Percentiles rank a stretch among this genome's conserved stretches.
phyloP scores from a whole-genome alignment of 345 rosid species.

The Hevea brasiliensis region DNA sequence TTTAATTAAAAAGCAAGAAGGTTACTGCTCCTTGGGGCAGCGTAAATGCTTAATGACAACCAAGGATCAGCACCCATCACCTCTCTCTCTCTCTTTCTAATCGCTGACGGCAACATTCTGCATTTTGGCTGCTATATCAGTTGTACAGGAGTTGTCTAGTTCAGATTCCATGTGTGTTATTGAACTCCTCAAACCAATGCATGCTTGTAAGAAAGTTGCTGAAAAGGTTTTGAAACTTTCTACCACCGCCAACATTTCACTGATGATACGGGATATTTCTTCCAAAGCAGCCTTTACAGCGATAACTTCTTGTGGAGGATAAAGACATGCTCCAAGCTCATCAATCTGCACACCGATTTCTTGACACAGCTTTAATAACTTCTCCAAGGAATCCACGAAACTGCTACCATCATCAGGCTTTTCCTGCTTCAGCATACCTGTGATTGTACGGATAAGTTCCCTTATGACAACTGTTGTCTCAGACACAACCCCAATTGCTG shows the following conservation, averaged over 20 bases:
- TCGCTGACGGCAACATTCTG: constrained; percentile 46
- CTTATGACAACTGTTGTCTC: constrained; percentile 53
- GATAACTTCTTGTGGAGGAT: constrained; percentile 76
- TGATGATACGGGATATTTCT: constrained; percentile 35
- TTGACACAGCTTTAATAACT: constrained; percentile 60
- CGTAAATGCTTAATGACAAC: too few relatives aligned
- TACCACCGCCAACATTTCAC: constrained; percentile 46
- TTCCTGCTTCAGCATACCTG: constrained; percentile 70
- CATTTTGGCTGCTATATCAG: constrained; percentile 47
- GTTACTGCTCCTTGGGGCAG: too few relatives aligned
- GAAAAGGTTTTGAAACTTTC: constrained; percentile 43
- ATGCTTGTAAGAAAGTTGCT: constrained; percentile 50
- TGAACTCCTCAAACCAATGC: constrained; percentile 42
- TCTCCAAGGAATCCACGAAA: constrained; percentile 72
- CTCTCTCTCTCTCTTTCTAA: constrained; percentile 18
- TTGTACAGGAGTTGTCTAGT: constrained; percentile 28
- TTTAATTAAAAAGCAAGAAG: too few relatives aligned
- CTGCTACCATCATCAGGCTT: constrained; percentile 43
- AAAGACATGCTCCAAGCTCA: constrained; percentile 82
- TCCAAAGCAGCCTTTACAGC: constrained; percentile 45
- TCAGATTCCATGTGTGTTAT: constrained; percentile 47
- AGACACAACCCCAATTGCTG: constrained; percentile 56
- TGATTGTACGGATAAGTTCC: constrained; percentile 76
- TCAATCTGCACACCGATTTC: constrained; percentile 66
- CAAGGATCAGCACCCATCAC: not conserved